phyloP scores from a whole-genome alignment of 352 stramenopile genomes.

The Phytophthora pluvialis region DNA sequence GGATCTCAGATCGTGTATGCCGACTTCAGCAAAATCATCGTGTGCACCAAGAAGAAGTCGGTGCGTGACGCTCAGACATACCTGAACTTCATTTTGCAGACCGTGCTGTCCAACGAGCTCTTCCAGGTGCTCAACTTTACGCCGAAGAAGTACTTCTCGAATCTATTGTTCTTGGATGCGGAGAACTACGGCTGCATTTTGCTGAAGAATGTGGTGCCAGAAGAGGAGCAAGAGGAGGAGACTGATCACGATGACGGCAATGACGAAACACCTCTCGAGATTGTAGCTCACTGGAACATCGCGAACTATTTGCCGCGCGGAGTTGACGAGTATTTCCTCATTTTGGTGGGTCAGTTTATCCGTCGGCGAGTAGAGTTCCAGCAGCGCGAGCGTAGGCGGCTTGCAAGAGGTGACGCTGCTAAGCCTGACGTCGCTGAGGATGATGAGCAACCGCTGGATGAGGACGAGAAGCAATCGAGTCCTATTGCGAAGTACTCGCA shows the following conservation, averaged over 20 bases:
- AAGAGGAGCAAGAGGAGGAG: slow-evolving; percentile 37
- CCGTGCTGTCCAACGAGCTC: slow-evolving; percentile 83
- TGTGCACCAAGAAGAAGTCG: slow-evolving; percentile 72
- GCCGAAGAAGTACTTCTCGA: slow-evolving; percentile 86
- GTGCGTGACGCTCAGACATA: slow-evolving; percentile 93
- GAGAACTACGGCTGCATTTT: slow-evolving; percentile 96
- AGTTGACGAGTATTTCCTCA: slow-evolving; percentile 88
- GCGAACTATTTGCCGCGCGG: slow-evolving; percentile 84
- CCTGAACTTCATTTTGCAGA: slow-evolving; percentile 95
- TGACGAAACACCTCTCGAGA: slow-evolving; percentile 51
- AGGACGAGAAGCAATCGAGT: slow-evolving; percentile 57
- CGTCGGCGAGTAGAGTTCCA: slow-evolving; percentile 73
- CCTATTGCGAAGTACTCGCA: slow-evolving; percentile 77
- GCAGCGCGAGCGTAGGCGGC: slow-evolving; percentile 33
- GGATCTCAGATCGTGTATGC: slow-evolving; percentile 95
- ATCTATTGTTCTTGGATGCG: slow-evolving; percentile 95
- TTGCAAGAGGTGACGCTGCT: slow-evolving; percentile 18
- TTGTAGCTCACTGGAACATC: slow-evolving; percentile 92
- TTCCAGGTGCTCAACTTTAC: slow-evolving; percentile 86
- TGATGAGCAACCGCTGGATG: slow-evolving; percentile 47
- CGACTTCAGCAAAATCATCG: slow-evolving; percentile 76
- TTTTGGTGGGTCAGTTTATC: slow-evolving; percentile 91
- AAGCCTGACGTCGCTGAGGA: slow-evolving; percentile 31
- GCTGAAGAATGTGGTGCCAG: slow-evolving; percentile 47
- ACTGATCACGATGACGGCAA: slow-evolving; percentile 32